Conservation (phyloP, 768 basidiomycete genomes). For the Tubosaeta sp. region DNA sequence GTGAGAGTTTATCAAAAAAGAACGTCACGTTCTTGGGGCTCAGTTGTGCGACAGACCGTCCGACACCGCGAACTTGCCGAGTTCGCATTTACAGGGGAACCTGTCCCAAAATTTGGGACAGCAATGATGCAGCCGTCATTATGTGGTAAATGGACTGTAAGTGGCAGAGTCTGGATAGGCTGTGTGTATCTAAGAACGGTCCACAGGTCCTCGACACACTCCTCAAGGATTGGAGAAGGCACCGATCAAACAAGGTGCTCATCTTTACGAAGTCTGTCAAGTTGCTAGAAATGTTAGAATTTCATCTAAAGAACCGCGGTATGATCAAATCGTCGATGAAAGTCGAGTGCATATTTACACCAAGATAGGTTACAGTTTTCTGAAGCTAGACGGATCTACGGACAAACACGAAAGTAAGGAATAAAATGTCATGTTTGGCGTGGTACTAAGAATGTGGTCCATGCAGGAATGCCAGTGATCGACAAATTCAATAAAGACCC, state of each 20-base stretch:
- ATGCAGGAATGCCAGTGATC: constrained; percentile 77
- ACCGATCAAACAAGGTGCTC: constrained; percentile 76
- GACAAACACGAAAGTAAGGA: constrained; percentile 61
- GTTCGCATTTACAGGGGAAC: constrained; percentile 56
- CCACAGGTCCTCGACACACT: constrained; percentile 63
- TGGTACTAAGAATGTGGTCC: constrained; percentile 1
- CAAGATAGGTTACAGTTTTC: constrained; percentile 49
- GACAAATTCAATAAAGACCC: constrained; percentile 78
- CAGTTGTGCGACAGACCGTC: constrained; percentile 28
- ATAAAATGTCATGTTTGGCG: not conserved
- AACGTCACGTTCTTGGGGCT: not conserved
- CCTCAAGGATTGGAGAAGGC: constrained; percentile 63
- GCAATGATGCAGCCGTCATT: constrained; percentile 60
- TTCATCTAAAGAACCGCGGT: constrained; percentile 62
- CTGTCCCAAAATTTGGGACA: constrained; percentile 54
- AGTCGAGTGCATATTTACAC: not conserved
- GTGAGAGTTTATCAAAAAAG: constrained; percentile 18
- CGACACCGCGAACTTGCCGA: constrained; percentile 61
- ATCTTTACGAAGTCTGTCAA: constrained; percentile 94
- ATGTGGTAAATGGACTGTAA: constrained; percentile 83
- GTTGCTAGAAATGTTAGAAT: constrained; percentile 79
- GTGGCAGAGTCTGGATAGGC: constrained; percentile 20
- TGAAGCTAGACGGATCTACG: constrained; percentile 78
- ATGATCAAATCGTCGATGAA: not conserved
- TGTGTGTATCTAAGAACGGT: not conserved